These are phyloP conservation scores for Pseudogymnoascus sp. DNA, from an alignment of 2,329 filamentous ascomycete species.

Conservation along the genomic window DNA sequence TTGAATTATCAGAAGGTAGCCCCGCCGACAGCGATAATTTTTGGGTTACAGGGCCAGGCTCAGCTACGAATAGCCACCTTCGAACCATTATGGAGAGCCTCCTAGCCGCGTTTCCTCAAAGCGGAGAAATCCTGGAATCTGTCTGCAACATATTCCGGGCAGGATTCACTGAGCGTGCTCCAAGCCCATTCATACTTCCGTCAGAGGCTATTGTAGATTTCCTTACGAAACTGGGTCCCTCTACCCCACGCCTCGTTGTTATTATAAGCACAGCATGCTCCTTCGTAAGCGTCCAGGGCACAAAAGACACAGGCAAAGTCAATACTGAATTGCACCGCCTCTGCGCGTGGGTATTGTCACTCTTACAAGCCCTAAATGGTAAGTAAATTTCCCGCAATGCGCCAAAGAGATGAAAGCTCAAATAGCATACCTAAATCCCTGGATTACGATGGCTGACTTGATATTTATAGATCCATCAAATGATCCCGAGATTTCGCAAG, in stretches of 20 bases:
- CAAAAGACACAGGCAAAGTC: conserved; percentile 36
- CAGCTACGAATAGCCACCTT: conserved; percentile 42
- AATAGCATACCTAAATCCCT: not conserved
- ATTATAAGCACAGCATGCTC: conserved; percentile 65
- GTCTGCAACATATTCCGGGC: conserved; percentile 64
- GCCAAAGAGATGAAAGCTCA: not conserved
- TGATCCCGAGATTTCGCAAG: conserved; percentile 65
- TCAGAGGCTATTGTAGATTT: conserved; percentile 58
- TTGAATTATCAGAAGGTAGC: conserved; percentile 54
- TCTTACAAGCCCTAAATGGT: conserved; percentile 57
- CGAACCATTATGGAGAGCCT: conserved; percentile 42
- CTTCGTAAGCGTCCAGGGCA: conserved; percentile 54
- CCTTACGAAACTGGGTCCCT: conserved; percentile 48
- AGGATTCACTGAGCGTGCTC: conserved; percentile 66
- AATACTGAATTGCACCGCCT: conserved; percentile 43
- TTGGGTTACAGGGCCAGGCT: conserved; percentile 42
- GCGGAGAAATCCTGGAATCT: conserved; percentile 61
- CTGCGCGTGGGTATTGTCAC: conserved; percentile 52
- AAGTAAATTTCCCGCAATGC: conserved; percentile 18
- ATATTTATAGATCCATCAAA: conserved; percentile 42
- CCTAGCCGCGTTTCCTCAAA: conserved; percentile 46
- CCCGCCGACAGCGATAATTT: conserved; percentile 29
- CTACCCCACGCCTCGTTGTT: conserved; percentile 59
- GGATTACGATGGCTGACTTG: conserved; percentile 9
- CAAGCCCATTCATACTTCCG: conserved; percentile 71